These are phyloP conservation scores for Postia placenta DNA, from an alignment of 768 basidiomycete species.

Conservation along the genomic window DNA sequence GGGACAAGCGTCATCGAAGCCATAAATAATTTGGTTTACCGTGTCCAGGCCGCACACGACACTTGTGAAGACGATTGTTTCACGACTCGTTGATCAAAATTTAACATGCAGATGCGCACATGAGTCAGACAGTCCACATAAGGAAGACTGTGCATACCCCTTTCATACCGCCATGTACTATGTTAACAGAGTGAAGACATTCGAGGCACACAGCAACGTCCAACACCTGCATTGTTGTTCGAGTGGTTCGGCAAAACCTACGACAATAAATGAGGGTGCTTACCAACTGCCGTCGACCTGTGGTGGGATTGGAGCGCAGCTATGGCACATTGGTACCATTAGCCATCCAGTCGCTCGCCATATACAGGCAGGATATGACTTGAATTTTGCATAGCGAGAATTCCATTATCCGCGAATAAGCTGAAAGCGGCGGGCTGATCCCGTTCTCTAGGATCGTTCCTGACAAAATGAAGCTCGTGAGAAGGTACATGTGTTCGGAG, in stretches of 20 bases:
- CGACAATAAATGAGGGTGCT: too few species aligned
- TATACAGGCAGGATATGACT: slow-evolving; percentile 4
- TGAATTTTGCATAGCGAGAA: not conserved
- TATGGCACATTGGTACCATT: slow-evolving; percentile 9
- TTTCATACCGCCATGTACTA: slow-evolving; percentile 22
- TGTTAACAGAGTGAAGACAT: slow-evolving; percentile 16
- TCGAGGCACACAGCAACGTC: slow-evolving; percentile 16
- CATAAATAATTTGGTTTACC: slow-evolving; percentile 6
- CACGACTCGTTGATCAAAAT: slow-evolving; percentile 18
- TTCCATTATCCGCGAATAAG: slow-evolving; percentile 4
- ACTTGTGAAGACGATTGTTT: slow-evolving; percentile 11
- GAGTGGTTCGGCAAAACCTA: not conserved
- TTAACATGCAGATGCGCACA: slow-evolving; percentile 11
- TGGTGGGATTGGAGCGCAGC: slow-evolving; percentile 6
- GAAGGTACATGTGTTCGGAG: slow-evolving; percentile 1
- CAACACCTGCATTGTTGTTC: slow-evolving; percentile 6
- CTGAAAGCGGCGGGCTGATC: slow-evolving; percentile 3
- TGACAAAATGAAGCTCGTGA: not conserved
- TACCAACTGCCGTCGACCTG: slow-evolving; percentile 9
- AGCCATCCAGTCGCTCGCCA: slow-evolving; percentile 12
- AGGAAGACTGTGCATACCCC: slow-evolving; percentile 9
- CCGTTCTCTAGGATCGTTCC: not conserved
- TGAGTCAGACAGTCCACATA: not conserved
- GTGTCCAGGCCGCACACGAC: slow-evolving; percentile 9
- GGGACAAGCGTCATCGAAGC: slow-evolving; percentile 15